Evolutionary conservation across 352 stramenopile genomes (phyloP).

Genomic region (Phytophthora aleatoria): DNA sequence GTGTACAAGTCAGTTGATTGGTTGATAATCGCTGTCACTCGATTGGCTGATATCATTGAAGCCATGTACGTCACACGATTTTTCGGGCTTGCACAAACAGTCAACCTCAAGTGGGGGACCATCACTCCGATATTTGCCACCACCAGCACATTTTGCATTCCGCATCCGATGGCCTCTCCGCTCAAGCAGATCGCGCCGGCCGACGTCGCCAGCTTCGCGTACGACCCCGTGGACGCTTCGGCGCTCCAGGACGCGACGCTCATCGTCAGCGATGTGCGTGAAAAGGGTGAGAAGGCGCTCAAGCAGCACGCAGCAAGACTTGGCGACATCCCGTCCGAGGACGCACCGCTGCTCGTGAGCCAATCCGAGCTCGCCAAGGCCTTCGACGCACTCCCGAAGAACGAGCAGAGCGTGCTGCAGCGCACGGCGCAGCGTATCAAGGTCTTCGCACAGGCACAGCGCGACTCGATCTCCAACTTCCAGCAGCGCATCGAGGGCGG

Average conservation of each 20-base stretch:
- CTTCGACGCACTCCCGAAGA: constrained; percentile 72
- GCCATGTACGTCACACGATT: constrained; percentile 23
- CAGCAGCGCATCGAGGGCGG: constrained; percentile 95
- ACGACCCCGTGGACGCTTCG: constrained; percentile 73
- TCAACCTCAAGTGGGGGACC: constrained; percentile 6
- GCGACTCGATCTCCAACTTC: constrained; percentile 91
- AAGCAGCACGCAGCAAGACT: constrained; percentile 65
- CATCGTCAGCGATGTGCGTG: constrained; percentile 77
- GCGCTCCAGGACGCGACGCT: constrained; percentile 64
- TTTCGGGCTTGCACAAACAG: constrained; percentile 18
- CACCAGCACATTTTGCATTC: constrained; percentile 3
- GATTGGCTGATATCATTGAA: constrained; percentile 11
- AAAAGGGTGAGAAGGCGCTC: constrained; percentile 50
- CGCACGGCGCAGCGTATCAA: constrained; percentile 92
- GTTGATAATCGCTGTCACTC: background rate
- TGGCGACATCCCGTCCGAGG: constrained; percentile 55
- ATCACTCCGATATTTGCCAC: constrained; percentile 12
- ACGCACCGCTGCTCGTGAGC: constrained; percentile 56
- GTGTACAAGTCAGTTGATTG: background rate
- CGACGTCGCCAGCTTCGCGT: constrained; percentile 78
- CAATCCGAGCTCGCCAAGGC: constrained; percentile 78
- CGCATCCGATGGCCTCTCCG: constrained; percentile 39
- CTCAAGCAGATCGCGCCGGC: constrained; percentile 75
- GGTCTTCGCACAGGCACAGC: constrained; percentile 94
- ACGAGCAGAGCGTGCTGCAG: constrained; percentile 84